These are phyloP conservation scores for Marchantia paleacea DNA, from an alignment of 225 moss, liverwort and hornwort species.

Conservation along the genomic window DNA sequence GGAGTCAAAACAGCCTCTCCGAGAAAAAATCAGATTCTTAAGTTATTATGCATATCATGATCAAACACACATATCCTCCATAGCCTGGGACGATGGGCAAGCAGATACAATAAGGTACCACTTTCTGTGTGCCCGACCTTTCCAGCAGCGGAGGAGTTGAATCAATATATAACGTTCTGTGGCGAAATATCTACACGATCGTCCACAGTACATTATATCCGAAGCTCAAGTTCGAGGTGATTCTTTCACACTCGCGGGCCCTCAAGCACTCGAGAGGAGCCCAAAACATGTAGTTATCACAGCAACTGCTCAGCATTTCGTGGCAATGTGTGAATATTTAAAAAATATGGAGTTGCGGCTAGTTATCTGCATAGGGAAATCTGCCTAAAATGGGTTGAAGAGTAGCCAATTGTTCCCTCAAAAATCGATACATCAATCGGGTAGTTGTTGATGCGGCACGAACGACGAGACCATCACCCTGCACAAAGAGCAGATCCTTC, in stretches of 20 bases:
- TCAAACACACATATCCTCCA: background rate
- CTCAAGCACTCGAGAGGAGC: background rate
- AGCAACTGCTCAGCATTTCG: background rate
- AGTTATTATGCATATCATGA: background rate
- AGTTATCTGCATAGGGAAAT: conserved; percentile 73
- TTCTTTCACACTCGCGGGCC: background rate
- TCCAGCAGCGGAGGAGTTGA: background rate
- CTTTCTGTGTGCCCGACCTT: background rate
- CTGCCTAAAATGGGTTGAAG: conserved; percentile 63
- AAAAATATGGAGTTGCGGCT: background rate
- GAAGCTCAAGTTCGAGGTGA: no score
- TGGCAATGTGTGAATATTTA: no score
- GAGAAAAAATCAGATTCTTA: background rate
- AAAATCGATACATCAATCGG: conserved; percentile 58
- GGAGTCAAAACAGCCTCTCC: background rate
- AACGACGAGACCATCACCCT: conserved; percentile 78
- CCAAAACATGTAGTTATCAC: background rate
- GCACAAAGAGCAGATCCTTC: background rate
- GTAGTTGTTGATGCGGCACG: conserved; percentile 70
- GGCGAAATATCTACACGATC: background rate
- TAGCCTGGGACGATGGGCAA: background rate
- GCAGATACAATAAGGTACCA: no score
- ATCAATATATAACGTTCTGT: background rate
- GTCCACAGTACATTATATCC: background rate
- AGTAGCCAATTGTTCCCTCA: conserved; percentile 65